Base-by-base conservation (phyloP, 2,329 filamentous ascomycete genomes). In the Alternaria brassicicola region DNA sequence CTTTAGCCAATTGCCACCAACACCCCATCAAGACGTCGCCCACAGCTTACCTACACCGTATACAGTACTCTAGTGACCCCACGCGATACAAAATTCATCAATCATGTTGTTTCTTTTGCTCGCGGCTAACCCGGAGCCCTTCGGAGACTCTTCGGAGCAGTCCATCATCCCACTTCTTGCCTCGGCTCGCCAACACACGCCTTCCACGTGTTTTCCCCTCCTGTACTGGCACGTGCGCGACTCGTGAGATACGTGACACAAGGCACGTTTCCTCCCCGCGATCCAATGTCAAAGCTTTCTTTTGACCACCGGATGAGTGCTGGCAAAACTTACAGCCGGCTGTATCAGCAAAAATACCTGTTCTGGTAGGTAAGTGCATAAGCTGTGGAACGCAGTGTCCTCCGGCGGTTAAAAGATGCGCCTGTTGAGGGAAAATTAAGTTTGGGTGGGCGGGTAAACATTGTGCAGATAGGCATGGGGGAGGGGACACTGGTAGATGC, bases 351-450 rank as follows among this genome's bases (percentile, higher is more conserved):
- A 25, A 45, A 26, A 35, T 60, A 46, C 31, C 57, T 46, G 36
- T 39, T 57, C 23, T 28, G 52, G 57, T 33, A 60, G 49, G 48
- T 53, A 23, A 30, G 35, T 23, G 35, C 10, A 26, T 35, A 2
- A 30, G 31, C 30, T 46, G 53, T 61, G 19, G 58, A 61, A 54
- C 15, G 21, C 42, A 43, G 58, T 25, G 35, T 52, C 45, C 57
- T 38, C 58, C 58, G 54, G 54, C 54, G 58, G 58, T 61, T 61
- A 61, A 61, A 49, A 49, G 35, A 55, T 49, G 38, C 15, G 49
- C 28, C 28, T 47, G 30, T 47, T 33, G 43, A 21, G 43, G 31
- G 31, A 23, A n/a, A n/a, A n/a, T n/a, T 26, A 28, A 17, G 33
- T 49, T 38, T 49, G 47, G 33, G 7, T 13, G 6, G 2, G 31